Evolutionary conservation across 2,329 filamentous ascomycete species (phyloP), one percentile per base, ranked within the genome.

Genomic region (Aspergillus ochraceus): DNA sequence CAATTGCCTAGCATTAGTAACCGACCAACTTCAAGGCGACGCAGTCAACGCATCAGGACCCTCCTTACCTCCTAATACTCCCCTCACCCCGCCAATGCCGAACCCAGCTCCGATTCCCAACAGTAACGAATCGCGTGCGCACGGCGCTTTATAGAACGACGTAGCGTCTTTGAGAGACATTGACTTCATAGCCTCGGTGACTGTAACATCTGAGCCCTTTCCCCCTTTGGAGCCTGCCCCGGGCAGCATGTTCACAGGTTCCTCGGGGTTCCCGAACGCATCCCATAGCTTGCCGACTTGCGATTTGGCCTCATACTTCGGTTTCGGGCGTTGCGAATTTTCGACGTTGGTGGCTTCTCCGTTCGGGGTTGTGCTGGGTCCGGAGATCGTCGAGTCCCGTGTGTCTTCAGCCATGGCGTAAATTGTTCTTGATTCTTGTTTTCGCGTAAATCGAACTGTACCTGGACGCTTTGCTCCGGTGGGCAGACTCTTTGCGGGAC

Each of bases 81-180:
- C 90, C 64, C 89, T 86, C 57, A 93, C 70, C 60, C 88, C 89
- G 57, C 93, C 94, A 32, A 91, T 77, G 4, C 84, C 89, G 63
- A 92, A 90, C 3, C 91, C 95, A 2, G 86, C 84, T 1, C 86
- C 90, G 68, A 99, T 96, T 24, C 92, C 95, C 1, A 90, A 87
- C 67, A 98, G 79, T 55, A 97, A 81, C 2, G 91, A 89, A 71
- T 96, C 89, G 62, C 93, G 84, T 20, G 91, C 90, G 75, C 95
- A 98, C 0, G 94, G 94, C 59, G 87, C 85, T 75, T 90, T 89
- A 74, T 93, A 88, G 53, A 93, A 80, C 0, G 86, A 90, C 47
- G 69, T 65, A 49, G 73, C 64, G 54, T 91, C 87, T 42, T 76
- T 74, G n/a, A 88, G 68, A 52, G 73, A 84, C 57, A 79, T 81